A percentile compares a stretch with the other conserved stretches of the same genome.
These are phyloP conservation scores for Papiliotrema nemorosa DNA, from an alignment of 1,284 basidiomycete species.

Conservation along the genomic window DNA sequence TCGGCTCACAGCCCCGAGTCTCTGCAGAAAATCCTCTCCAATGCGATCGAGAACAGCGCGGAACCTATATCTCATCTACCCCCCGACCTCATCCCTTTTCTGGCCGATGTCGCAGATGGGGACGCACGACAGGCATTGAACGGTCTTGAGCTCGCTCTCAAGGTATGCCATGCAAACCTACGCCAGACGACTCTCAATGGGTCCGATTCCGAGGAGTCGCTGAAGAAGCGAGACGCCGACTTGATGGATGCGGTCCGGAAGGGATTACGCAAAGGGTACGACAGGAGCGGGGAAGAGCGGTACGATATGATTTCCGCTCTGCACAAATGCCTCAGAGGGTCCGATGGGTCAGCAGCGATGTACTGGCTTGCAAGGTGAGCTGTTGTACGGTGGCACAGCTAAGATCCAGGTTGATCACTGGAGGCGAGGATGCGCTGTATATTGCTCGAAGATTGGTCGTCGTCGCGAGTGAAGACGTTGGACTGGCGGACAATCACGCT, in stretches of 20 bases:
- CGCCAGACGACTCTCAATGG: not conserved
- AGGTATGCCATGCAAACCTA: conserved; percentile 30
- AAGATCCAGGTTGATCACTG: conserved; percentile 62
- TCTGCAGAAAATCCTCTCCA: conserved; percentile 40
- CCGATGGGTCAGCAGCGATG: conserved; percentile 73
- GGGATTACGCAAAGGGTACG: conserved; percentile 56
- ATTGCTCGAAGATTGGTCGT: conserved; percentile 77
- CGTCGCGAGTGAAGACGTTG: conserved; percentile 80
- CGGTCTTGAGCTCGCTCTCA: conserved; percentile 50
- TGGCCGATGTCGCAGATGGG: conserved; percentile 52
- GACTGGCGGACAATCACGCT: conserved; percentile 69
- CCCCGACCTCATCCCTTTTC: conserved; percentile 53
- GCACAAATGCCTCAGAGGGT: conserved; percentile 81
- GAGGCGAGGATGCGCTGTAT: conserved; percentile 85
- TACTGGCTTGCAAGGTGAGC: conserved; percentile 73
- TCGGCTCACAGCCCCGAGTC: conserved; percentile 35
- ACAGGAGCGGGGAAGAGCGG: conserved; percentile 68
- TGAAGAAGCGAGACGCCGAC: conserved; percentile 33
- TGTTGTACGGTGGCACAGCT: not conserved
- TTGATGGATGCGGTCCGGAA: conserved; percentile 48
- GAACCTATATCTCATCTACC: conserved; percentile 44
- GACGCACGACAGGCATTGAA: conserved; percentile 53
- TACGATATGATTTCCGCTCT: conserved; percentile 87
- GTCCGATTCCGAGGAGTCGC: conserved; percentile 8
- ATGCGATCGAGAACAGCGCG: conserved; percentile 39